Percentiles rank a stretch among this genome's conserved stretches.
Conservation (phyloP, 2,329 filamentous ascomycete genomes). For the Arachnomyces sp. region DNA sequence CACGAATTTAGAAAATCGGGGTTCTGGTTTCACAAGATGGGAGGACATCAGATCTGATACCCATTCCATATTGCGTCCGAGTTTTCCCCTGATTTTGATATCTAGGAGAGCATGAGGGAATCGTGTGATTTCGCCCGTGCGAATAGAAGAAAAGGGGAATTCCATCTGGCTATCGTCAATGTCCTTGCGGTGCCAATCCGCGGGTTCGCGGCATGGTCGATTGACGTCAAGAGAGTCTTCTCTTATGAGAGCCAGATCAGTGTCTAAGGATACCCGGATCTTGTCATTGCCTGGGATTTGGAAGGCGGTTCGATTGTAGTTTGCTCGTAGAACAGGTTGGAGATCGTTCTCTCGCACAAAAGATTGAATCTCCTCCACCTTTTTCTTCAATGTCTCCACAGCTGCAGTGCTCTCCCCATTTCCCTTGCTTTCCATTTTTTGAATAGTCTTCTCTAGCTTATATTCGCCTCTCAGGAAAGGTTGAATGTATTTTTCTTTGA, state of each 20-base stretch:
- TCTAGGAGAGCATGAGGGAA: conserved; percentile 90
- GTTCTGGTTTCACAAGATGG: conserved; percentile 81
- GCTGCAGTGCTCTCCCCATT: conserved; percentile 60
- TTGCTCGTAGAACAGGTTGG: conserved; percentile 79
- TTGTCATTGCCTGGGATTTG: conserved; percentile 90
- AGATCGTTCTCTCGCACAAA: conserved; percentile 72
- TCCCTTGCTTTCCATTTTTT: conserved; percentile 73
- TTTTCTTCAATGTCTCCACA: conserved; percentile 56
- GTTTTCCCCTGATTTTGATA: conserved; percentile 65
- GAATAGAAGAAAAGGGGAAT: conserved; percentile 79
- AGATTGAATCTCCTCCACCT: conserved; percentile 67
- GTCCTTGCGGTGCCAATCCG: conserved; percentile 84
- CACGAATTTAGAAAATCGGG: conserved; percentile 93
- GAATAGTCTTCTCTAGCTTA: conserved; percentile 80
- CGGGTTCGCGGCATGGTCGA: conserved; percentile 80
- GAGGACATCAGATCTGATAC: conserved; percentile 85
- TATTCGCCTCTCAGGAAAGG: conserved; percentile 81
- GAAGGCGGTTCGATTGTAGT: conserved; percentile 90
- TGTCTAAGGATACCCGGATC: conserved; percentile 88
- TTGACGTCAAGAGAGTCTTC: conserved; percentile 67
- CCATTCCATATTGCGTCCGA: conserved; percentile 72
- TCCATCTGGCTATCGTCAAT: conserved; percentile 77
- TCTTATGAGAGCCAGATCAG: conserved; percentile 77
- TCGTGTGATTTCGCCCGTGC: conserved; percentile 80
- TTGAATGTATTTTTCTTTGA: conserved; percentile 93